phyloP scores from a whole-genome alignment of 164 flowering plant genomes.

The Sextonia rubra region DNA sequence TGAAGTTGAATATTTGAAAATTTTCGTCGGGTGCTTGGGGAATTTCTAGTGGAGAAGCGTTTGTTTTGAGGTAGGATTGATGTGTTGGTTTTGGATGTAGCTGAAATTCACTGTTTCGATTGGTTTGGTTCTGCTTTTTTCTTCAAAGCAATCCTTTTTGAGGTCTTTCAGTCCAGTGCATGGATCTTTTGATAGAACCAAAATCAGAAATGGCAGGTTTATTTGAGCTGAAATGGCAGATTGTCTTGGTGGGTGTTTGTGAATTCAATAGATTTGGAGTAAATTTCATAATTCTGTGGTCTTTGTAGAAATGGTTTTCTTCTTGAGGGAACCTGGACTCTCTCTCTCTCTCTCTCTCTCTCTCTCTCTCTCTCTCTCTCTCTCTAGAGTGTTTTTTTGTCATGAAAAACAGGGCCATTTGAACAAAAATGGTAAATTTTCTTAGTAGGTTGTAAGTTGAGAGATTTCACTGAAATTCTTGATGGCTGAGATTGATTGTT shows the following conservation, averaged over 20 bases:
- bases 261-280: neutral
- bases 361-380: neutral
- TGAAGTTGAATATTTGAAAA: neutral
- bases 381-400: neutral
- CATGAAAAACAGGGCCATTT: neutral
- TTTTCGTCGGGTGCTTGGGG: neutral
- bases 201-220: too few relatives aligned
- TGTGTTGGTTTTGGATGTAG: neutral
- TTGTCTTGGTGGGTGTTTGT: neutral
- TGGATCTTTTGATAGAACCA: neutral
- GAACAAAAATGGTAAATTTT: neutral
- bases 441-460: neutral
- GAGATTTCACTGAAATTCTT: neutral
- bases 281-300: neutral
- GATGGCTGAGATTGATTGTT: neutral
- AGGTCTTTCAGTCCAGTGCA: neutral
- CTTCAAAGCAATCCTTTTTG: neutral
- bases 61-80: neutral
- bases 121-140: neutral
- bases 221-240: neutral
- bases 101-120: neutral
- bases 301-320: neutral
- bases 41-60: neutral
- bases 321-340: neutral
- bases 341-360: conserved; percentile 6